Evolutionary conservation across 805 yeast genomes (phyloP).

Genomic region (Saccharomycopsis babjevae): DNA sequence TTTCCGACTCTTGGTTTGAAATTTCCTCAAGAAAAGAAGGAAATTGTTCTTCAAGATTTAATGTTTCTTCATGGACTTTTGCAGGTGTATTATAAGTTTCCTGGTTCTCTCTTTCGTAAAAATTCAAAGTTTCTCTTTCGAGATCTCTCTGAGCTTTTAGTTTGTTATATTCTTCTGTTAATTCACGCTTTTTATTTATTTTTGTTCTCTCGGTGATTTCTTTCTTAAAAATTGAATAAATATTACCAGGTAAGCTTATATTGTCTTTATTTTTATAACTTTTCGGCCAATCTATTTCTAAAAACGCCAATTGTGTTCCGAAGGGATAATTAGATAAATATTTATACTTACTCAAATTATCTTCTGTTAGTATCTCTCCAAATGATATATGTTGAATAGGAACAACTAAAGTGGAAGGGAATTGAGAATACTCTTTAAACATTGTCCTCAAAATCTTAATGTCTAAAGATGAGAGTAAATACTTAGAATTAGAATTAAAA

Average conservation of each 20-base stretch:
- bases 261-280: slow-evolving; percentile 19
- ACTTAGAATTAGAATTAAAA: slow-evolving; percentile 55
- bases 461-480: slow-evolving; percentile 70
- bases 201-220: slow-evolving; percentile 52
- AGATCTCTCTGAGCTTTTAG: slow-evolving; percentile 45
- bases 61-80: background rate
- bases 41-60: background rate
- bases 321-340: slow-evolving; percentile 73
- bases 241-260: slow-evolving; percentile 31
- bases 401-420: slow-evolving; percentile 58
- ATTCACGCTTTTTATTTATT: slow-evolving; percentile 36
- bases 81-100: background rate
- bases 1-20: background rate
- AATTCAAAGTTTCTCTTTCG: slow-evolving; percentile 47
- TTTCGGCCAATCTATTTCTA: slow-evolving; percentile 77
- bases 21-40: background rate
- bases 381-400: slow-evolving; percentile 60
- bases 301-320: slow-evolving; percentile 73
- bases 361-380: slow-evolving; percentile 54
- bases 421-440: slow-evolving; percentile 49
- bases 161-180: slow-evolving; percentile 52
- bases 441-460: slow-evolving; percentile 56
- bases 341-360: slow-evolving; percentile 48
- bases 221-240: slow-evolving; percentile 36
- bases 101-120: slow-evolving; percentile 48